These are phyloP conservation scores for Solanum verrucosum DNA, from an alignment of 257 asterid species.

Conservation along the genomic window DNA sequence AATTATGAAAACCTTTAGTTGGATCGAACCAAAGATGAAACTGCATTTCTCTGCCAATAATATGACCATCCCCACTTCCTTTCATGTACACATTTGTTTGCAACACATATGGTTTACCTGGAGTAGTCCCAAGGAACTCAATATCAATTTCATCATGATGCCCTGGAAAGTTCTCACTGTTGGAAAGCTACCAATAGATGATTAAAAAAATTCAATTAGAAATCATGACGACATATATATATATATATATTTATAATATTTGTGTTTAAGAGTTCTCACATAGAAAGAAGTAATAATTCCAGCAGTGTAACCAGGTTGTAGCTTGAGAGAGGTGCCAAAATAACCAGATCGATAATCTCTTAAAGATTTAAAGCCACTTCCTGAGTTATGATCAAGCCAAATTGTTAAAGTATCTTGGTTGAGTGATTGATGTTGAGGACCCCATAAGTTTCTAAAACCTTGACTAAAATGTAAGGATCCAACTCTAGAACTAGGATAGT, in stretches of 20 bases:
- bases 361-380: slow-evolving; percentile 92
- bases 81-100: slow-evolving; percentile 80
- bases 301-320: slow-evolving; percentile 86
- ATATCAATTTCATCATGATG: slow-evolving; percentile 87
- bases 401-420: slow-evolving; percentile 56
- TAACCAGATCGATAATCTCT: slow-evolving; percentile 85
- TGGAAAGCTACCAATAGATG: slow-evolving; percentile 43
- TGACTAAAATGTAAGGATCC: slow-evolving; percentile 45
- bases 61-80: slow-evolving; percentile 87
- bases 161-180: slow-evolving; percentile 78
- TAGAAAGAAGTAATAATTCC: slow-evolving; percentile 91
- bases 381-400: slow-evolving; percentile 79
- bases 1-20: slow-evolving; percentile 65
- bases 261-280: slow-evolving; percentile 23
- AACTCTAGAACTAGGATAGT: slow-evolving; percentile 58
- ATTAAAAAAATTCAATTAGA: not conserved
- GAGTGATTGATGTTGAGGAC: slow-evolving; percentile 46
- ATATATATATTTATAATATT: too few species aligned
- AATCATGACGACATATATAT: too few species aligned
- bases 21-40: slow-evolving; percentile 97
- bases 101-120: slow-evolving; percentile 78
- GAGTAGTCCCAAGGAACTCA: slow-evolving; percentile 83
- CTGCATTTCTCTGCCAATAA: slow-evolving; percentile 82
- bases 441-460: slow-evolving; percentile 67
- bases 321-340: slow-evolving; percentile 79